A percentile compares a stretch with the other conserved stretches of the same genome.
These are phyloP conservation scores for Metschnikowia noctiluminum DNA, from an alignment of 805 yeast genomes.

Conservation along the genomic window DNA sequence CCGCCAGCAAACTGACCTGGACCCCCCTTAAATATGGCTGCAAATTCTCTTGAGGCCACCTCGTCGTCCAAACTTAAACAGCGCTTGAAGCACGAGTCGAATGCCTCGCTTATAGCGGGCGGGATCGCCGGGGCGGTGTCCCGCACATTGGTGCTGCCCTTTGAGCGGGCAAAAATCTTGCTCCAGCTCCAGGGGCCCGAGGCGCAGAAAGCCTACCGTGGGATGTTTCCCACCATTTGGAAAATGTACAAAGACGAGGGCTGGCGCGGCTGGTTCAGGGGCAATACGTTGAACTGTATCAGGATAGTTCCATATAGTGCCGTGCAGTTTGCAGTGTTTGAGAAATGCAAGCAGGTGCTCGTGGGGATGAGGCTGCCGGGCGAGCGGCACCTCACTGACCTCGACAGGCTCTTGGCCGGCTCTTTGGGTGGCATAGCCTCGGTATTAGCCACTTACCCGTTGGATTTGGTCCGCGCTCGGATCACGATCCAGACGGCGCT, in stretches of 20 bases:
- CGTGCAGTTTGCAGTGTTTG: constrained; percentile 86
- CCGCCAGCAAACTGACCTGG: too few relatives aligned
- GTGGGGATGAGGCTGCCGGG: constrained; percentile 23
- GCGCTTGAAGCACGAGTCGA: constrained; percentile 45
- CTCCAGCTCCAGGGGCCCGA: constrained; percentile 81
- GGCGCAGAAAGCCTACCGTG: constrained; percentile 51
- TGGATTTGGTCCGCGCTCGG: constrained; percentile 88
- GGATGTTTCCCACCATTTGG: constrained; percentile 68
- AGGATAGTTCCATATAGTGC: constrained; percentile 93
- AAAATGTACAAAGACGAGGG: constrained; percentile 91
- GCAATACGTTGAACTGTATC: constrained; percentile 86
- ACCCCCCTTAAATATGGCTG: neutral
- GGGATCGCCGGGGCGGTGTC: constrained; percentile 79
- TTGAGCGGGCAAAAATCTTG: constrained; percentile 89
- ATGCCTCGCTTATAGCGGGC: constrained; percentile 66
- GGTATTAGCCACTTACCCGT: constrained; percentile 83
- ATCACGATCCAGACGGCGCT: constrained; percentile 84
- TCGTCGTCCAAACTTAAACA: constrained; percentile 13
- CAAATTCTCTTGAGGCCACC: neutral
- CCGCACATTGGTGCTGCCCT: constrained; percentile 89
- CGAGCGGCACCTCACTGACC: constrained; percentile 39
- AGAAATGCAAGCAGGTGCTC: constrained; percentile 48
- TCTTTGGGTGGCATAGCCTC: constrained; percentile 77
- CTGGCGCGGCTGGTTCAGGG: constrained; percentile 83
- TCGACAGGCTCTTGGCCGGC: constrained; percentile 70